Conservation (phyloP, 306 rosid genomes). For the Lagenaria siceraria region DNA sequence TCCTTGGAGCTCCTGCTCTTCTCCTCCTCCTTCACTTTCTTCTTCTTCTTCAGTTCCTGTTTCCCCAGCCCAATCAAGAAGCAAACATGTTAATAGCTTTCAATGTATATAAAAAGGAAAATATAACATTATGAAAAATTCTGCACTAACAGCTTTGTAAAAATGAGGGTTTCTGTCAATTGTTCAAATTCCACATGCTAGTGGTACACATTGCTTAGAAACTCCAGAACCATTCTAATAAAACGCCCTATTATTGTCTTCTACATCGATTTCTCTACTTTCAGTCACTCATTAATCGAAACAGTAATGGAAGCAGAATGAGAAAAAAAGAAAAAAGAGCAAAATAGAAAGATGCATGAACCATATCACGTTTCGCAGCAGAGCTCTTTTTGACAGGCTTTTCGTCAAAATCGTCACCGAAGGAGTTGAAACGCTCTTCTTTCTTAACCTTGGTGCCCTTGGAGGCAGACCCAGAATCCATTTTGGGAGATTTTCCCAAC, state of each 20-base stretch:
- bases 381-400: conserved; percentile 10
- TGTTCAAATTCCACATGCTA: neutral
- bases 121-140: neutral
- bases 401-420: conserved; percentile 14
- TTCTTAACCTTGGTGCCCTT: conserved; percentile 35
- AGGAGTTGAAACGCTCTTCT: conserved; percentile 13
- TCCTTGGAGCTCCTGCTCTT: neutral
- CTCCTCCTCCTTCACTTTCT: conserved; percentile 18
- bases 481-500: conserved; percentile 6
- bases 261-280: neutral
- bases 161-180: neutral
- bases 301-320: neutral
- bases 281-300: neutral
- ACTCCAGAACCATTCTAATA: neutral
- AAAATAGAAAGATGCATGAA: neutral
- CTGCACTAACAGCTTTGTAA: neutral
- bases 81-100: neutral
- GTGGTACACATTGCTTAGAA: neutral
- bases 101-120: neutral
- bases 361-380: conserved; percentile 2
- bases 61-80: conserved; percentile 6
- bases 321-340: neutral
- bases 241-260: neutral
- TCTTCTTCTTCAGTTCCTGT: conserved; percentile 36
- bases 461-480: neutral